These are phyloP conservation scores for Solanum hybrid DNA, from an alignment of 305 asterid genomes.

Conservation along the genomic window DNA sequence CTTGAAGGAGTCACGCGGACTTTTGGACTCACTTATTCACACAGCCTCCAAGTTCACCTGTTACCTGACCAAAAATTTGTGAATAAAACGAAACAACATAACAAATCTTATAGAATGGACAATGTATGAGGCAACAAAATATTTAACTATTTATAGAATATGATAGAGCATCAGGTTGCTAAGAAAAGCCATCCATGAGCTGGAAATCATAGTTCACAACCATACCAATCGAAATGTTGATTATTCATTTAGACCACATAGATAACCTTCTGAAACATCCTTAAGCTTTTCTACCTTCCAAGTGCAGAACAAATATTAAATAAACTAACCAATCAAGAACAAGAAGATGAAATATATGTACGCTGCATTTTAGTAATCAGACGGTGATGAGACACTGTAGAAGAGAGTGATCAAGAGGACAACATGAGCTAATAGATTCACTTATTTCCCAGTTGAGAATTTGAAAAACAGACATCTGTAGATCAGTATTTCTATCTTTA, in stretches of 20 bases:
- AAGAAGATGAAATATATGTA: not conserved
- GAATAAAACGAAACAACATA: not conserved
- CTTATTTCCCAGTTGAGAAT: not conserved
- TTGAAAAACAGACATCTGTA: not conserved
- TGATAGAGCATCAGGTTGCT: not conserved
- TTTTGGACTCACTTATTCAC: not conserved
- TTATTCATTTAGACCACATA: not conserved
- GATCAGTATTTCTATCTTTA: not conserved
- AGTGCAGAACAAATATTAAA: not conserved
- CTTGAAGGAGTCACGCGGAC: not conserved
- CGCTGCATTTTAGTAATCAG: not conserved
- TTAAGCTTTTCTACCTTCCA: not conserved
- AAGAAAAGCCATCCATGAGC: not conserved
- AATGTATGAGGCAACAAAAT: not conserved
- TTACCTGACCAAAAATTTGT: not conserved
- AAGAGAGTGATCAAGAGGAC: not conserved
- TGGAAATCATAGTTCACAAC: not conserved
- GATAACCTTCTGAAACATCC: not conserved
- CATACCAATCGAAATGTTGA: not conserved
- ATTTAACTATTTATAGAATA: not conserved
- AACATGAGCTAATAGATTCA: not conserved
- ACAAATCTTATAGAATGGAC: not conserved
- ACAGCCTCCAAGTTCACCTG: constrained; percentile 4
- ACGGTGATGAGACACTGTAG: not conserved
- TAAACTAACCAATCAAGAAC: not conserved